These are phyloP conservation scores for Arabidopsis lyrata DNA, from an alignment of 441 rosid genomes.

Conservation along the genomic window DNA sequence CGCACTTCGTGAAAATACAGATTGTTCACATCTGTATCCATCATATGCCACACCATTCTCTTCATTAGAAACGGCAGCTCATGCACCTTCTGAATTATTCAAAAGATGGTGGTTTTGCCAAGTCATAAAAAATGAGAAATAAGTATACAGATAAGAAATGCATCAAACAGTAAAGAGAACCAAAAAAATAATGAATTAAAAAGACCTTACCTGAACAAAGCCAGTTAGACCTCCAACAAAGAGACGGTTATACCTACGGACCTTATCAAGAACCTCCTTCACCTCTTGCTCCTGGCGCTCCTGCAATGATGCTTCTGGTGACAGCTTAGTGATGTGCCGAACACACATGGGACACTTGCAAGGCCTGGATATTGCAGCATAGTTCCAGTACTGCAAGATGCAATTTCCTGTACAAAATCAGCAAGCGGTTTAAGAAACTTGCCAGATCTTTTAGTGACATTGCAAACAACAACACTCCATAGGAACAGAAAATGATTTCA, in stretches of 20 bases:
- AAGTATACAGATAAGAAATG: neutral
- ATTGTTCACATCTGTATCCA: conserved; percentile 76
- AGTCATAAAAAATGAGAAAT: conserved; percentile 1
- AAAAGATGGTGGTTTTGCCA: conserved; percentile 33
- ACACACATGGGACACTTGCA: conserved; percentile 94
- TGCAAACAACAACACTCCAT: neutral
- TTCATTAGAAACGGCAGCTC: conserved; percentile 69
- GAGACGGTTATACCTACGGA: conserved; percentile 73
- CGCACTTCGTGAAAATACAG: conserved; percentile 66
- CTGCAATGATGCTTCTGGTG: conserved; percentile 59
- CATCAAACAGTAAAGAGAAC: conserved; percentile 3
- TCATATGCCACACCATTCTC: conserved; percentile 62
- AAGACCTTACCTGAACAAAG: conserved; percentile 58
- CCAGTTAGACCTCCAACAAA: conserved; percentile 73
- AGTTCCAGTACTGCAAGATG: conserved; percentile 86
- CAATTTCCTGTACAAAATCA: conserved; percentile 59
- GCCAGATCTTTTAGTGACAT: neutral
- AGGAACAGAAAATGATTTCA: neutral
- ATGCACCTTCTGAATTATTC: conserved; percentile 60
- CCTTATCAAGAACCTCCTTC: conserved; percentile 56
- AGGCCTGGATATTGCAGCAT: conserved; percentile 70
- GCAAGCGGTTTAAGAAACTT: neutral
- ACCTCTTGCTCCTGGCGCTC: conserved; percentile 59
- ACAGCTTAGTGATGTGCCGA: conserved; percentile 57
- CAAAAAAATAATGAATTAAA: conserved; percentile 1